Conservation (phyloP, 805 yeast genomes). For the Cyberlindnera euphorbiae region DNA sequence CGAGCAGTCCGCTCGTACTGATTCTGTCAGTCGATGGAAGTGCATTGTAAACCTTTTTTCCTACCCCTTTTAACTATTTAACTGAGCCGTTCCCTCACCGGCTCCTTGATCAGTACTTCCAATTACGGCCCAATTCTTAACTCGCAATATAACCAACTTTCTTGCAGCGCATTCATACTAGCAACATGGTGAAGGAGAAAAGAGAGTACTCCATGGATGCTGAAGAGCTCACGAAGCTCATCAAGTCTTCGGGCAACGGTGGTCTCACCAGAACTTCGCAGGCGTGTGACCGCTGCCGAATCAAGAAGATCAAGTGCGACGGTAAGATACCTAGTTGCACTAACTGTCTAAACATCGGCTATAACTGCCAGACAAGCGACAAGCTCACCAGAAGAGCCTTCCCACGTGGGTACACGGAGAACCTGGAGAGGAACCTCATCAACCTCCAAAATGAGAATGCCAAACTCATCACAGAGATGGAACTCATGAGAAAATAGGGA, state of each 20-base stretch:
- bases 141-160: too few species aligned
- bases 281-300: conserved; percentile 79
- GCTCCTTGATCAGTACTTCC: too few species aligned
- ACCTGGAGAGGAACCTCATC: conserved; percentile 57
- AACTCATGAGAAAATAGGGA: conserved; percentile 20
- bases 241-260: conserved; percentile 23
- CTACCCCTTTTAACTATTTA: too few species aligned
- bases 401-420: conserved; percentile 79
- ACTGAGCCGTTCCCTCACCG: too few species aligned
- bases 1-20: too few species aligned
- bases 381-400: conserved; percentile 71
- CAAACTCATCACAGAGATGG: conserved; percentile 33
- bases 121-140: too few species aligned
- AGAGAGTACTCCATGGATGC: not conserved
- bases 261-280: conserved; percentile 52
- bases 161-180: too few species aligned
- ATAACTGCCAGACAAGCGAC: conserved; percentile 68
- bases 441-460: conserved; percentile 54
- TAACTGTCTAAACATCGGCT: conserved; percentile 60
- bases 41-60: too few species aligned
- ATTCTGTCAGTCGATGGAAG: too few species aligned
- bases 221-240: conserved; percentile 18
- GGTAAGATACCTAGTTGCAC: conserved; percentile 65
- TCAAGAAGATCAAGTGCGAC: conserved; percentile 72
- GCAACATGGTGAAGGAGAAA: conserved; percentile 1